phyloP scores from a whole-genome alignment of 176 grass and related monocot species.

The Zea luxurians region DNA sequence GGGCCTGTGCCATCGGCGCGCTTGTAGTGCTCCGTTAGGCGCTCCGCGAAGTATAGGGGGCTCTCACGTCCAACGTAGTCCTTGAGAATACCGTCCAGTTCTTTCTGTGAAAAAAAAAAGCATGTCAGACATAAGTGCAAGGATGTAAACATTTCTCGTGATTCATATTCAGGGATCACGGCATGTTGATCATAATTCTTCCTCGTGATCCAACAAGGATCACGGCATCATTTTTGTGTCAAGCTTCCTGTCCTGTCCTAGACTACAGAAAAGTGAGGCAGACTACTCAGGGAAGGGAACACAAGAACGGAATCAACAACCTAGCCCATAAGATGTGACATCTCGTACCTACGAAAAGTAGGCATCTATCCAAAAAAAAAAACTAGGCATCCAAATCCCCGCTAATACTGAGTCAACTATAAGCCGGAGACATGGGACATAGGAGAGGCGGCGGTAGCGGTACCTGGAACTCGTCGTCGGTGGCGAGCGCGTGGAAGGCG shows the following conservation, averaged over 20 bases:
- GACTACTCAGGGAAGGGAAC: neutral
- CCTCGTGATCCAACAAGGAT: neutral
- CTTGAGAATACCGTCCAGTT: constrained; percentile 76
- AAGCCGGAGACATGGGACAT: no score
- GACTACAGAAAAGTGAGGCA: neutral
- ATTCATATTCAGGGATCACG: neutral
- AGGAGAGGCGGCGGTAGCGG: neutral
- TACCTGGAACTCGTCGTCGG: constrained; percentile 68
- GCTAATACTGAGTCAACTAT: neutral
- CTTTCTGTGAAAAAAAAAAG: constrained; percentile 43
- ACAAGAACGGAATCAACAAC: no score
- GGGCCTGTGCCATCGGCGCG: constrained; percentile 62
- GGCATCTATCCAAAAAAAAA: no score
- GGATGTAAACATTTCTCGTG: neutral
- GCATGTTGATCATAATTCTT: neutral
- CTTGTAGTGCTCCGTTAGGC: constrained; percentile 75
- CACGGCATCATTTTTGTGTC: neutral
- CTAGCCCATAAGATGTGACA: neutral
- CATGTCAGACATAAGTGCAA: neutral
- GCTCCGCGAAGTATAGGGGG: constrained; percentile 96
- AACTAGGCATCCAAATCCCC: neutral
- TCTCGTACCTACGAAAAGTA: no score
- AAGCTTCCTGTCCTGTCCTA: neutral
- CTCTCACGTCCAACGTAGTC: constrained; percentile 93
- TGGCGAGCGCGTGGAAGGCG: constrained; percentile 68